Conservation (phyloP, 1,284 basidiomycete species). For the Grifola frondosa region DNA sequence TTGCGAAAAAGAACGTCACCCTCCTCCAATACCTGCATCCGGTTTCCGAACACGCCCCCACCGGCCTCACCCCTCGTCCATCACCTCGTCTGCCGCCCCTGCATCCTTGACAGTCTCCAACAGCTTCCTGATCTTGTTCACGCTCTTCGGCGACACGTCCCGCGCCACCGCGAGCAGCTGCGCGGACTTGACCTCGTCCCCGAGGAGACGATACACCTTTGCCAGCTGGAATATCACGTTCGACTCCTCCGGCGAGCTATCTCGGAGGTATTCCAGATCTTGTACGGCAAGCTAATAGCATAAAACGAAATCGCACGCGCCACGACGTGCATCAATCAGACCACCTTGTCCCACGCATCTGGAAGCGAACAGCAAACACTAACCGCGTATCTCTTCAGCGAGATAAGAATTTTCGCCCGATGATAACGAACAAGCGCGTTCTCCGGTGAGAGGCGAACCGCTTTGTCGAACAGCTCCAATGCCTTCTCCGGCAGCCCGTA, state of each 20-base stretch:
- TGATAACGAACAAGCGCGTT: slow-evolving; percentile 91
- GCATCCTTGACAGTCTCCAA: slow-evolving; percentile 70
- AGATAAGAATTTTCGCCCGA: slow-evolving; percentile 84
- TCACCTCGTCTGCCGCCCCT: slow-evolving; percentile 56
- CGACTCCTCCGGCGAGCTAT: slow-evolving; percentile 86
- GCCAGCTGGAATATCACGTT: slow-evolving; percentile 96
- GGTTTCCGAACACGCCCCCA: slow-evolving; percentile 8
- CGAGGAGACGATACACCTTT: slow-evolving; percentile 80
- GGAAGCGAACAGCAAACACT: slow-evolving; percentile 36
- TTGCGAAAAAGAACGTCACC: too few relatives aligned
- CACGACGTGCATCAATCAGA: slow-evolving; percentile 32
- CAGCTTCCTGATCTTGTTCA: slow-evolving; percentile 75
- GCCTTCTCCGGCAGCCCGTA: slow-evolving; percentile 73
- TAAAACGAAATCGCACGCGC: slow-evolving; percentile 21
- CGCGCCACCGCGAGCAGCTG: slow-evolving; percentile 84
- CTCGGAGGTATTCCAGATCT: slow-evolving; percentile 77
- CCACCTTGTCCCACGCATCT: slow-evolving; percentile 12
- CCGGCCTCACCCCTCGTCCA: slow-evolving; percentile 64
- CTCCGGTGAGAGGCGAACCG: slow-evolving; percentile 72
- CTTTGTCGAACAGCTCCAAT: slow-evolving; percentile 75
- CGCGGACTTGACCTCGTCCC: slow-evolving; percentile 76
- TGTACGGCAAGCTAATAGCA: slow-evolving; percentile 66
- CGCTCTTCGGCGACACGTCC: slow-evolving; percentile 79
- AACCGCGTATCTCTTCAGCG: slow-evolving; percentile 79
- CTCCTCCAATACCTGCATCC: too few relatives aligned